Conservation (phyloP, 495 filamentous ascomycete genomes). For the Podospora comata region DNA sequence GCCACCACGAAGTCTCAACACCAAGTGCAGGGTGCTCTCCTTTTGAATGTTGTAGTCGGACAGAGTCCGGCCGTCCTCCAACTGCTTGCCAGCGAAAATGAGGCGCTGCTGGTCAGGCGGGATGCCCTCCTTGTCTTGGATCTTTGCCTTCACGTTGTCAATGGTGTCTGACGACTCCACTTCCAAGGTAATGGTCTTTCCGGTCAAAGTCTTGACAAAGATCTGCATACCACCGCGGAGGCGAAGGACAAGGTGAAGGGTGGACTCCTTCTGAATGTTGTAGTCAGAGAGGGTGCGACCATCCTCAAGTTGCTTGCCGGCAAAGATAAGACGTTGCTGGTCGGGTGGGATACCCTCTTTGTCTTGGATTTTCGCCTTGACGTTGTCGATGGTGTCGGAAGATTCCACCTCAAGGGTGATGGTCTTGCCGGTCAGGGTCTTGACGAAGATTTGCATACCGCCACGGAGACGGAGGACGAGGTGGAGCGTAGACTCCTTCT, state of each 20-base stretch:
- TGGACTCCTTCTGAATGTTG: conserved; percentile 98
- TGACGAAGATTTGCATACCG: conserved; percentile 96
- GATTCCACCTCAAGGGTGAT: conserved; percentile 98
- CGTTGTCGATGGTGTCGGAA: conserved; percentile 93
- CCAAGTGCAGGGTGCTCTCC: conserved; percentile 94
- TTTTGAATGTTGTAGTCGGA: conserved; percentile 99
- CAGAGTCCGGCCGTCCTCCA: conserved; percentile 81
- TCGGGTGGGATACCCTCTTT: conserved; percentile 96
- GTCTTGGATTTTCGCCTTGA: conserved; percentile 77
- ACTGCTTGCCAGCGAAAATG: conserved; percentile 91
- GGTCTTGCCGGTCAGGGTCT: conserved; percentile 94
- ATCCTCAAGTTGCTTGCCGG: conserved; percentile 92
- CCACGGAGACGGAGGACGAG: conserved; percentile 95
- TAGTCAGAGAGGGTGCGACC: conserved; percentile 83
- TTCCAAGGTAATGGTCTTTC: conserved; percentile 91
- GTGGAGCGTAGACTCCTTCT: conserved; percentile 96
- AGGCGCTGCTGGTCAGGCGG: conserved; percentile 98
- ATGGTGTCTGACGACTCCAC: conserved; percentile 90
- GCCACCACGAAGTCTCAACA: conserved; percentile 94
- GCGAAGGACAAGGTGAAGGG: conserved; percentile 92
- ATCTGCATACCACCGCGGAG: conserved; percentile 99
- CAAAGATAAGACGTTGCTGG: conserved; percentile 93
- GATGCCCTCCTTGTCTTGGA: conserved; percentile 99
- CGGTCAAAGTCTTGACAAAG: conserved; percentile 75
- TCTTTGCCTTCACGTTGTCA: conserved; percentile 93